phyloP scores from a whole-genome alignment of 495 filamentous ascomycete species.

The Hypoxylon trugodes region DNA sequence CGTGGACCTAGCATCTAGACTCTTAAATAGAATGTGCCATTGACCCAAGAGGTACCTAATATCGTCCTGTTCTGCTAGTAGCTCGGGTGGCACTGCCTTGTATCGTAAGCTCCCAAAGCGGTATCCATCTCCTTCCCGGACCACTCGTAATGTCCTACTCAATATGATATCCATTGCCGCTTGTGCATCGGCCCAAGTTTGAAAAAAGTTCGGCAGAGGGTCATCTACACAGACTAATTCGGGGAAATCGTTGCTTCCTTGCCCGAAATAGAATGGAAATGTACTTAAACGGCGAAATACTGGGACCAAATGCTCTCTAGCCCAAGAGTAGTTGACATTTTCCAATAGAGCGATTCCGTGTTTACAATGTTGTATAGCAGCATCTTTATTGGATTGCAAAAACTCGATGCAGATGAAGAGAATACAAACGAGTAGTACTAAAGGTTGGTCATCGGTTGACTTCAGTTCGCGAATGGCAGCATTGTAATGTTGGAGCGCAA shows the following conservation, averaged over 20 bases:
- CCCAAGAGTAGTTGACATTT: constrained; percentile 31
- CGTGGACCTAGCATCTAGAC: constrained; percentile 18
- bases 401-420: constrained; percentile 66
- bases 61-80: constrained; percentile 13
- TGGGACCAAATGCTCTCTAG: constrained; percentile 33
- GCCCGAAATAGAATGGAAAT: constrained; percentile 42
- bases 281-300: constrained; percentile 36
- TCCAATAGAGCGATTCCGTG: constrained; percentile 51
- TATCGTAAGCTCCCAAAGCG: constrained; percentile 29
- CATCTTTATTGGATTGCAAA: constrained; percentile 54
- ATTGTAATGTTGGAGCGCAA: constrained; percentile 49
- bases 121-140: constrained; percentile 40
- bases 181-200: constrained; percentile 24
- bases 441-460: constrained; percentile 36
- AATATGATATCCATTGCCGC: constrained; percentile 36
- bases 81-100: constrained; percentile 4
- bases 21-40: constrained; percentile 39
- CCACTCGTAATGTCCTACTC: constrained; percentile 36
- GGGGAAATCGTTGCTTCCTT: constrained; percentile 38
- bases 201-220: constrained; percentile 11
- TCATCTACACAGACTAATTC: constrained; percentile 5
- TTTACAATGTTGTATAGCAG: constrained; percentile 51
- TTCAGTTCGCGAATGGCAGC: constrained; percentile 46
- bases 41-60: constrained; percentile 17
- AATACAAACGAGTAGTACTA: constrained; percentile 61